Percentiles rank a stretch among this genome's conserved stretches.
Evolutionary conservation across 2,329 filamentous ascomycete species (phyloP).

Genomic region (Calonectria ilicicola): DNA sequence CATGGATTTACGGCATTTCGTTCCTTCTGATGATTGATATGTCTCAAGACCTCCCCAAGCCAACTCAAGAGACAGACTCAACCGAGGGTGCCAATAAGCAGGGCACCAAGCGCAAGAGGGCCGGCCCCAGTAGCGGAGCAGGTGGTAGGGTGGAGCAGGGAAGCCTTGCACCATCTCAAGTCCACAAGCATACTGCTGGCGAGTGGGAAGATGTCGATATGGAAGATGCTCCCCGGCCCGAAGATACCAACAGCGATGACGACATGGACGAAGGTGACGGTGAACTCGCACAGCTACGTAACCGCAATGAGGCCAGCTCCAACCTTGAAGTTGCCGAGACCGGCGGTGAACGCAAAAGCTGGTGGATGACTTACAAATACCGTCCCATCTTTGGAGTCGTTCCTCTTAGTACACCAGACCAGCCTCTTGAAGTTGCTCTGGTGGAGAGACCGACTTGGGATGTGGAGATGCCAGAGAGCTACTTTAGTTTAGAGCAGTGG

Average conservation of each 20-base stretch:
- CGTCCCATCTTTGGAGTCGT: constrained; percentile 86
- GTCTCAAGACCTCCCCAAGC: constrained; percentile 71
- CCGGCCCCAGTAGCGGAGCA: constrained; percentile 61
- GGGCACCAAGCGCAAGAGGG: constrained; percentile 67
- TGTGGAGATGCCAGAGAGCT: constrained; percentile 79
- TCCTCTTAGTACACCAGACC: constrained; percentile 53
- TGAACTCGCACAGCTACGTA: constrained; percentile 51
- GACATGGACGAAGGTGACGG: constrained; percentile 51
- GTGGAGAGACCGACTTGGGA: constrained; percentile 91
- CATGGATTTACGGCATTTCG: constrained; percentile 89
- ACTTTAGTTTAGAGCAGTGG: constrained; percentile 69
- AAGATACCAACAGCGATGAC: constrained; percentile 50
- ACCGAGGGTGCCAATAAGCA: constrained; percentile 38
- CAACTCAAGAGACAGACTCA: constrained; percentile 46
- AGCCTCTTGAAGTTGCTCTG: constrained; percentile 81
- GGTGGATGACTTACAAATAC: constrained; percentile 94
- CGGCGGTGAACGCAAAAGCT: constrained; percentile 51
- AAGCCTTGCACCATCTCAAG: constrained; percentile 57
- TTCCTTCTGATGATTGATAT: constrained; percentile 96
- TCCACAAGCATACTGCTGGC: constrained; percentile 55
- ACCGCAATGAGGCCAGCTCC: constrained; percentile 37
- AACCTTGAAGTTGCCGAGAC: constrained; percentile 34
- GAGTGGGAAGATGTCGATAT: constrained; percentile 54
- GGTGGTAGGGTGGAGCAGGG: constrained; percentile 64
- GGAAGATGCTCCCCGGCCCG: constrained; percentile 52